Evolutionary conservation across 1,139 yeast species (phyloP).

Genomic region (Trichomonascaceae sp.): DNA sequence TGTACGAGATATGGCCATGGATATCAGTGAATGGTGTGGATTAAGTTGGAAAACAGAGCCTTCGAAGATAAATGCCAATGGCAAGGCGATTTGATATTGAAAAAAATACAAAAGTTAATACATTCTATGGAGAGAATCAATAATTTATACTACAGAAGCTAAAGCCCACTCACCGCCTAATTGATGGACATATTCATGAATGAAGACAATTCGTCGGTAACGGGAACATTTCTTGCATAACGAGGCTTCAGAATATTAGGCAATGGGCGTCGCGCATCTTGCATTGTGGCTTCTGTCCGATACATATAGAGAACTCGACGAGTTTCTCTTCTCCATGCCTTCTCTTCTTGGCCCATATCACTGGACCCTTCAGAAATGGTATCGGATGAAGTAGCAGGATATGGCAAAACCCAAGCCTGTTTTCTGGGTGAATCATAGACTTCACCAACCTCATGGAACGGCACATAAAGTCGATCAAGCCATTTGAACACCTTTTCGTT

Average conservation of each 20-base stretch:
- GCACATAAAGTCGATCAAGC: constrained; percentile 12
- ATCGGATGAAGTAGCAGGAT: constrained; percentile 13
- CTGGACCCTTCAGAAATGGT: constrained; percentile 11
- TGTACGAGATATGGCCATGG: constrained; percentile 56
- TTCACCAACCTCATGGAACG: not conserved
- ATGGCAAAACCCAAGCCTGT: constrained; percentile 5
- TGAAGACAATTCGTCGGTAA: not conserved
- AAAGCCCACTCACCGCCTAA: not conserved
- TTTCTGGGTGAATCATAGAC: constrained; percentile 1
- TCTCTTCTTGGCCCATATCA: constrained; percentile 16
- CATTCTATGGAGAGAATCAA: constrained; percentile 40
- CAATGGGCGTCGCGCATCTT: not conserved
- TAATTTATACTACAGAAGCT: not conserved
- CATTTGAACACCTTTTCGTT: constrained; percentile 21
- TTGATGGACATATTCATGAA: constrained; percentile 3
- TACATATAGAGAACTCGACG: constrained; percentile 14
- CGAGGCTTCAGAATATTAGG: not conserved
- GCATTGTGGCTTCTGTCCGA: constrained; percentile 16
- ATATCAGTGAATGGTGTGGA: constrained; percentile 71
- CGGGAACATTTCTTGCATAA: not conserved
- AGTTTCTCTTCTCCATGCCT: constrained; percentile 15
- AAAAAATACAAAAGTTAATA: constrained; percentile 31
- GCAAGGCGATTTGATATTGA: not conserved
- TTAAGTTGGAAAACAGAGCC: constrained; percentile 56
- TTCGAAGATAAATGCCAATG: constrained; percentile 42